Percentiles rank a stretch among this genome's conserved stretches.
Conservation (phyloP, 352 stramenopile species). For the Blastocystis sp. region DNA sequence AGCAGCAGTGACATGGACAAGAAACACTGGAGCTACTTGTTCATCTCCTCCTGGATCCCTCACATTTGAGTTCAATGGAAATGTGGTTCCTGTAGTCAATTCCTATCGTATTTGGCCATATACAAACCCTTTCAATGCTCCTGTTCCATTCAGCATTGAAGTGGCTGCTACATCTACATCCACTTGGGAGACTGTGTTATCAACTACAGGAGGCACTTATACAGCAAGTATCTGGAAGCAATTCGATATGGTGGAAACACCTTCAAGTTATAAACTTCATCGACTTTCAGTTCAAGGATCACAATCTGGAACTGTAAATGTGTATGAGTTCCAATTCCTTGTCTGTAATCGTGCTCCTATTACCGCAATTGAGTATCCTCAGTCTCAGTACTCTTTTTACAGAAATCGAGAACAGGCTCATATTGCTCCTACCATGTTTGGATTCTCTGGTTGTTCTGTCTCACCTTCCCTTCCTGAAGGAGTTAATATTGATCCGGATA, state of each 20-base stretch:
- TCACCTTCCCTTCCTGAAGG: constrained; percentile 22
- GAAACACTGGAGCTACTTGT: neutral
- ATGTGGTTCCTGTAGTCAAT: neutral
- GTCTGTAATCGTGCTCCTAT: neutral
- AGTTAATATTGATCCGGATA: neutral
- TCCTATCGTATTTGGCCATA: neutral
- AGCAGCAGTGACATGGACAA: neutral
- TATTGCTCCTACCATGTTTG: constrained; percentile 6
- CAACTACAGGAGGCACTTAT: neutral
- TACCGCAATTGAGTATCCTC: neutral
- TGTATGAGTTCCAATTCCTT: neutral
- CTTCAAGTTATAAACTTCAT: neutral
- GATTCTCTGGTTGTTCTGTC: constrained; percentile 11
- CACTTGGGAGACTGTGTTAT: neutral
- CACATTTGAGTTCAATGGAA: neutral
- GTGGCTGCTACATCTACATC: neutral
- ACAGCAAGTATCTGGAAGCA: neutral
- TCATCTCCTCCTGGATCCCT: neutral
- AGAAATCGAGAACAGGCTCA: neutral
- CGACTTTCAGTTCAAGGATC: neutral
- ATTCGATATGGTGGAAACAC: neutral
- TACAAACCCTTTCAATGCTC: neutral
- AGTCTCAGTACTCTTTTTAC: constrained; percentile 26
- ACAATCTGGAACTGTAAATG: neutral
- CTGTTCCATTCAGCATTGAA: neutral